Percentiles rank a stretch among this genome's conserved stretches.
Conservation (phyloP, 1,284 basidiomycete species). For the Cystobasidiaceae sp. region DNA sequence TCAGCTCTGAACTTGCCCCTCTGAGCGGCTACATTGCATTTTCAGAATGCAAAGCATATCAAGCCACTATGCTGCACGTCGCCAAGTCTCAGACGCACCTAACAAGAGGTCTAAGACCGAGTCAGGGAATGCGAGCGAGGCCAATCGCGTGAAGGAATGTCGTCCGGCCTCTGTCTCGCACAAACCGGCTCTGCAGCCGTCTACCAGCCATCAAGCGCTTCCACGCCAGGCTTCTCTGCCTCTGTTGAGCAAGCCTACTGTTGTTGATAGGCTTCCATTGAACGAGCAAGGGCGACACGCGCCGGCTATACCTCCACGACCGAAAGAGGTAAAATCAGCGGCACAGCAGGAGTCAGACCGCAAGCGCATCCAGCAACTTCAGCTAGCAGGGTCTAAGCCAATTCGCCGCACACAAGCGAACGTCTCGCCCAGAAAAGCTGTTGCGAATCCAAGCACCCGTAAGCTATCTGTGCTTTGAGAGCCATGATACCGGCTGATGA, state of each 20-base stretch:
- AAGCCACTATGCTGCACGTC: conserved; percentile 27
- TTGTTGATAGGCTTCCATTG: not conserved
- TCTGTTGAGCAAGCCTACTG: not conserved
- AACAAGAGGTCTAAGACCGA: no score
- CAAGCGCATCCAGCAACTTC: not conserved
- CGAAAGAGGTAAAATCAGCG: conserved; percentile 5
- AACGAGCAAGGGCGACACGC: conserved; percentile 20
- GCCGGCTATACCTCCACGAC: conserved; percentile 10
- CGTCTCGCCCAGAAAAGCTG: conserved; percentile 11
- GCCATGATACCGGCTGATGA: not conserved
- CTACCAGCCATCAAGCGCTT: no score
- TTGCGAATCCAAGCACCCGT: conserved; percentile 6
- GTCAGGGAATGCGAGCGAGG: no score
- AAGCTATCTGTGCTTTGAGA: not conserved
- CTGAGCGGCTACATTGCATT: not conserved
- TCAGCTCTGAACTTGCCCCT: not conserved
- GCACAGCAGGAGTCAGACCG: conserved; percentile 19
- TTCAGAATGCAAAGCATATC: conserved; percentile 24
- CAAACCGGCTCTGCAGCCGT: no score
- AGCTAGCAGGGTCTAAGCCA: not conserved
- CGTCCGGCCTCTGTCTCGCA: no score
- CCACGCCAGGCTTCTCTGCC: not conserved
- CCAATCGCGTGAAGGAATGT: no score
- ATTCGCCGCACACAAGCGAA: not conserved
- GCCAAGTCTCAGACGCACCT: not conserved